These are phyloP conservation scores for Solanum sparsipilum DNA, from an alignment of 257 asterid genomes.

Conservation along the genomic window DNA sequence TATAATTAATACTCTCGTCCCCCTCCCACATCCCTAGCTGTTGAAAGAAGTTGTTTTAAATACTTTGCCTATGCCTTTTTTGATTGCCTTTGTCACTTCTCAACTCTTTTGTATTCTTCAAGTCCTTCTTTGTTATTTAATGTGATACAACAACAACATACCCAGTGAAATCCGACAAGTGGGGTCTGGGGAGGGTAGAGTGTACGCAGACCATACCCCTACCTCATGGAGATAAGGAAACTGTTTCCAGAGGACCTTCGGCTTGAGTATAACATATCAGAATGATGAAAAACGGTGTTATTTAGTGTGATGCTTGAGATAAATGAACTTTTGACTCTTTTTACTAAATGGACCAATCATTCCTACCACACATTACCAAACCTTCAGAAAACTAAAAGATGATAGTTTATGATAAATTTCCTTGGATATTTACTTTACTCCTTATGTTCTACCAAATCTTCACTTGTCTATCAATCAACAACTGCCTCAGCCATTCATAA, in stretches of 20 bases:
- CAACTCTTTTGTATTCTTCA: background rate
- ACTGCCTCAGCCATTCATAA: background rate
- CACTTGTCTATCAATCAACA: background rate
- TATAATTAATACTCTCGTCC: background rate
- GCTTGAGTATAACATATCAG: background rate
- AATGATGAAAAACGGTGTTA: background rate
- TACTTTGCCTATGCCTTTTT: background rate
- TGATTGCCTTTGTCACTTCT: background rate
- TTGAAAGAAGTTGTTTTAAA: background rate
- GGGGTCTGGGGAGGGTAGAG: background rate
- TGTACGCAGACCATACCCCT: background rate
- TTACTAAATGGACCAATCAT: background rate
- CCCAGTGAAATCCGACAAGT: background rate
- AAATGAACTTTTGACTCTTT: background rate
- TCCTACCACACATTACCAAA: background rate
- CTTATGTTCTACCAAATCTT: background rate
- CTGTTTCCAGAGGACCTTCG: background rate
- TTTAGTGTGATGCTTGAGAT: background rate
- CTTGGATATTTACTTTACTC: background rate
- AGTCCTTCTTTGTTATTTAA: background rate
- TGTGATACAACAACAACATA: background rate
- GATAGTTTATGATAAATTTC: background rate
- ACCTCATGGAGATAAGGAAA: background rate
- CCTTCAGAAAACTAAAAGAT: background rate
- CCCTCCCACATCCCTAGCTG: background rate